Evolutionary conservation across 805 yeast species (phyloP), one percentile per base, ranked within the genome.

Genomic region (Starmerella scarabaei): DNA sequence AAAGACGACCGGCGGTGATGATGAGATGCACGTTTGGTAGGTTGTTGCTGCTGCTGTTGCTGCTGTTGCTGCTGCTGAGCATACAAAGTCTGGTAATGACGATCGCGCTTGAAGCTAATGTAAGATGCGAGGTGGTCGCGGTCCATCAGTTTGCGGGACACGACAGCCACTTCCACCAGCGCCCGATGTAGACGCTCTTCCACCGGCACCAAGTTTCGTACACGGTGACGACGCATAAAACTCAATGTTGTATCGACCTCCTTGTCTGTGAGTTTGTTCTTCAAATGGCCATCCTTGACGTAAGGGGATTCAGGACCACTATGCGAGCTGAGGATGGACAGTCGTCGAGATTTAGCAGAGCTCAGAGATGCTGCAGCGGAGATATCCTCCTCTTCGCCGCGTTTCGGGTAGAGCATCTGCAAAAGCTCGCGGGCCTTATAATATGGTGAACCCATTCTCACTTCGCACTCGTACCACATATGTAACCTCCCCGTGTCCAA

Each of bases 151-250:
- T 55, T 47, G 35, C 45, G 44, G 6, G 55, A 48, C 15, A 59
- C 47, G 16, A 38, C 47, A 12, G 54, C 60, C 4, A 59, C 44
- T 39, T 60, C 65, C 29, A 59, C 56, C 33, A 55, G 51, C 32
- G 54, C 59, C 14, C 65, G 41, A 30, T 58, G 64, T 24, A 60
- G 50, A n/a, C 52, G 40, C 40, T 60, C 65, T 37, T 60, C 65
- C 11, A 59, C 58, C 4, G 48, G 53, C 31, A 62, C 53, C 29
- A 59, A 47, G 33, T 58, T 59, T 33, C 57, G 61, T 19, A 56
- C 54, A 3, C 54, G 51, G 40, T 53, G 53, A 11, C 54, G 53
- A 14, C 53, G 47, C 35, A 60, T 41, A 53, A 53, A 60, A 18
- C 49, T 42, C 27, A 42, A 32, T 5, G 59, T 56, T 0, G 48